Evolutionary conservation across 2,329 filamentous ascomycete genomes (phyloP), one percentile per base, ranked within the genome.

Genomic region (Calonectria fujianensis): DNA sequence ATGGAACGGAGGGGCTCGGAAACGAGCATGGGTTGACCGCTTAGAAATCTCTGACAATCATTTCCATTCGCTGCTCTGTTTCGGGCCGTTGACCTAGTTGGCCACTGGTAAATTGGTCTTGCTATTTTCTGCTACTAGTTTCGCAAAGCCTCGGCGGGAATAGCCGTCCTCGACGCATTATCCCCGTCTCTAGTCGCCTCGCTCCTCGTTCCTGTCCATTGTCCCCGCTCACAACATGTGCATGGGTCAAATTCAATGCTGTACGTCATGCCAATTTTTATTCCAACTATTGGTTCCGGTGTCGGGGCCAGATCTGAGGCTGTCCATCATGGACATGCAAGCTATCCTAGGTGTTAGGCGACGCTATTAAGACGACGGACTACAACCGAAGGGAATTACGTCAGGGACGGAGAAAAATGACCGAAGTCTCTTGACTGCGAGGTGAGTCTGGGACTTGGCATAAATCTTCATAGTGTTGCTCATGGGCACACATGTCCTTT

Each of bases 41-140:
- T 74, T 78, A 70, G 52, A 69, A 79, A 77, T 66, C 71, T 71
- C 41, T 29, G 67, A 39, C 27, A 48, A 18, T 18, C 16, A 39
- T n/a, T 29, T 50, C 67, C 24, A 73, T 75, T 77, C 6, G 13
- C 41, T 63, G 16, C n/a, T 48, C 24, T 37, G 20, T 31, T 66
- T 71, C 51, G 64, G 67, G 45, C 57, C 51, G 31, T 63, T 29
- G 51, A 27, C 27, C 37, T 67, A 37, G 29, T 16, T 32, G 16
- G 37, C 18, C 24, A 14, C 14, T n/a, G 39, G 27, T 24, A 37
- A 35, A 37, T 61, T 61, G 59, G 13, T 13, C n/a, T 39, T 37
- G 10, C 18, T 35, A 32, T n/a, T 39, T 20, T 59, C 24, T 57
- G 31, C 50, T 57, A 18, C 48, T 48, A n/a, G 48, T 41, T 45